Evolutionary conservation across 73 alveolate genomes (phyloP), one percentile per base, ranked within the genome.

Genomic region (Stentor roeselii): DNA sequence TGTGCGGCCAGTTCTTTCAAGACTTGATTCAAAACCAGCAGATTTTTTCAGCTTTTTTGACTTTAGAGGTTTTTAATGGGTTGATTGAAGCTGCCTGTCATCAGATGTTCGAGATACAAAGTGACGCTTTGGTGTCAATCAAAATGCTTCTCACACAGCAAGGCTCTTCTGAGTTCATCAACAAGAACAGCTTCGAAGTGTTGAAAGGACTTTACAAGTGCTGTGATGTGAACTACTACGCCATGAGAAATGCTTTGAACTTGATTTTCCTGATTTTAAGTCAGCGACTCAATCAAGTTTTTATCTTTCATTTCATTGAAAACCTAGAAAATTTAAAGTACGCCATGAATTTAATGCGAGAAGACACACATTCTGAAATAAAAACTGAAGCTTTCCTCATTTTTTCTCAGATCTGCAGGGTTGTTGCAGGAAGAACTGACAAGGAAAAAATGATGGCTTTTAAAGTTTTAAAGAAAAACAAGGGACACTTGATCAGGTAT

Each of bases 1-100:
- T 67, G 37, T 67, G 80, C 34, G 80, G 80, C 2, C 80, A 67
- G 34, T 67, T 67, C 37, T 67, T 67, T 11, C 21, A 40, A 67
- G 80, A 67, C 34, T 40, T 67, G 27, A 21, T 67, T 1, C 80
- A 67, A 40, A 67, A 67, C 34, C 41, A 36, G 11, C 21, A 21
- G 14, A 30, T 67, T 27, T 67, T n/a, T 67, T 40, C 27, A 1
- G 80, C 80, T 21, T 67, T 21, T 67, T 34, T 67, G 1, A 67
- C 37, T 30, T 15, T 67, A 67, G 41, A 67, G 34, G 37, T 67
- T 32, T 32, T 67, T 21, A 11, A 21, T 21, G 21, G 27, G 11
- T 32, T 67, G n/a, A 32, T 67, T 32, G 42, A 32, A 67, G 21
- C 41, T 0, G 80, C 80, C 11, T 27, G 21, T 67, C 27, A 34